Percentiles rank a stretch among this genome's conserved stretches.
These are phyloP conservation scores for Chalciporus piperatus DNA, from an alignment of 768 basidiomycete genomes.

Conservation along the genomic window DNA sequence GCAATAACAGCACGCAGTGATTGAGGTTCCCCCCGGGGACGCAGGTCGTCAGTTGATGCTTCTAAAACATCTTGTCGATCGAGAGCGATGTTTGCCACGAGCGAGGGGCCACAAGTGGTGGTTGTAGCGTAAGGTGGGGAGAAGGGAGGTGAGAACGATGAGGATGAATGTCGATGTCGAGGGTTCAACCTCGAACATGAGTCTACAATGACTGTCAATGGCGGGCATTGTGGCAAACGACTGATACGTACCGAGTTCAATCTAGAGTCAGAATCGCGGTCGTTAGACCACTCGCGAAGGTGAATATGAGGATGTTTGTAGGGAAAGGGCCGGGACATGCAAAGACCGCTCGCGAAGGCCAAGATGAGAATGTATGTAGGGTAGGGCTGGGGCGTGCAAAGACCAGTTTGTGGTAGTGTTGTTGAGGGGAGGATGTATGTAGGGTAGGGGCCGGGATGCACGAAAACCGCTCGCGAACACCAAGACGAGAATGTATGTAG, in stretches of 20 bases:
- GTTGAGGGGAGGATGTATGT: too few species aligned
- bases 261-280: slow-evolving; percentile 33
- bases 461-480: too few species aligned
- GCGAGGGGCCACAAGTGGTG: slow-evolving; percentile 16
- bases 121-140: slow-evolving; percentile 11
- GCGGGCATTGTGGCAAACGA: too few species aligned
- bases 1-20: slow-evolving; percentile 28
- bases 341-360: too few species aligned
- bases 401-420: too few species aligned
- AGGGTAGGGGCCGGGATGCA: too few species aligned
- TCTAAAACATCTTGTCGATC: slow-evolving; percentile 50
- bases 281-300: slow-evolving; percentile 11
- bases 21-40: slow-evolving; percentile 30
- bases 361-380: too few species aligned
- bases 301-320: too few species aligned
- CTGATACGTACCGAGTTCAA: neutral
- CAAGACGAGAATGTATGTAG: too few species aligned
- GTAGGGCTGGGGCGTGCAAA: too few species aligned
- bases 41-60: slow-evolving; percentile 39
- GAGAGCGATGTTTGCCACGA: slow-evolving; percentile 35
- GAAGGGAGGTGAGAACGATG: slow-evolving; percentile 25
- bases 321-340: too few species aligned
- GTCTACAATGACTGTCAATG: slow-evolving; percentile 5
- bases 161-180: slow-evolving; percentile 26
- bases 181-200: slow-evolving; percentile 10